Conservation (phyloP, 2,329 filamentous ascomycete species). For the Penicillium sp. region DNA sequence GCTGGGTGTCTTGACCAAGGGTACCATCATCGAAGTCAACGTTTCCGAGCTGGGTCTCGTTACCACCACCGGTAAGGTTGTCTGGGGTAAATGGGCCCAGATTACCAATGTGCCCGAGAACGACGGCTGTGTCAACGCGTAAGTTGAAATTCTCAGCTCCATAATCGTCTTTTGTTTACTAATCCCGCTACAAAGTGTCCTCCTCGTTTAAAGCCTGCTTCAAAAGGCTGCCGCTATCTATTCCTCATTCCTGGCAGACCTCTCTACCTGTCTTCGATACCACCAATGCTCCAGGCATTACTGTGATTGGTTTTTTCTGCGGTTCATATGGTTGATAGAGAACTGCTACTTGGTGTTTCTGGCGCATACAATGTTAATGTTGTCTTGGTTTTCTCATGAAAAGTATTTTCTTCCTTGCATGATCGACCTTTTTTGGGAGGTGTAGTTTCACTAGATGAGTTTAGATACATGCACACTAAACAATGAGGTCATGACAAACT, state of each 20-base stretch:
- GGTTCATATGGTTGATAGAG: conserved; percentile 25
- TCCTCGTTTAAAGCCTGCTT: conserved; percentile 28
- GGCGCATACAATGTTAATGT: conserved; percentile 24
- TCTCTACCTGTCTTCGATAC: conserved; percentile 28
- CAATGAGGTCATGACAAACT: conserved; percentile 12
- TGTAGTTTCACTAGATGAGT: conserved; percentile 24
- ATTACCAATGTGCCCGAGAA: conserved; percentile 60
- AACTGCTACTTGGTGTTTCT: conserved; percentile 30
- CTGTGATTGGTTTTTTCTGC: conserved; percentile 24
- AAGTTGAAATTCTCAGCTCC: background rate
- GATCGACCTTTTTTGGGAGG: conserved; percentile 17
- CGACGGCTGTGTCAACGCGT: conserved; percentile 64
- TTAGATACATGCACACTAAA: conserved; percentile 24
- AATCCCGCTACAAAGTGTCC: conserved; percentile 21
- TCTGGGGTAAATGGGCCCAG: conserved; percentile 86
- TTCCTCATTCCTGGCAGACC: conserved; percentile 19
- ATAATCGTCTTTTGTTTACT: background rate
- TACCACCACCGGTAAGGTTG: conserved; percentile 88
- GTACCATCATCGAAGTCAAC: conserved; percentile 87
- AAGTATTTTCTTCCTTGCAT: conserved; percentile 31
- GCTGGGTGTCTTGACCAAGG: conserved; percentile 84
- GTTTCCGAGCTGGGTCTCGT: conserved; percentile 89
- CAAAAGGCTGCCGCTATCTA: conserved; percentile 14
- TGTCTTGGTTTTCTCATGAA: conserved; percentile 27
- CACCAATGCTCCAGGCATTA: conserved; percentile 24